Base-by-base conservation (phyloP, 768 basidiomycete species). In the Dendrothele bispora region DNA sequence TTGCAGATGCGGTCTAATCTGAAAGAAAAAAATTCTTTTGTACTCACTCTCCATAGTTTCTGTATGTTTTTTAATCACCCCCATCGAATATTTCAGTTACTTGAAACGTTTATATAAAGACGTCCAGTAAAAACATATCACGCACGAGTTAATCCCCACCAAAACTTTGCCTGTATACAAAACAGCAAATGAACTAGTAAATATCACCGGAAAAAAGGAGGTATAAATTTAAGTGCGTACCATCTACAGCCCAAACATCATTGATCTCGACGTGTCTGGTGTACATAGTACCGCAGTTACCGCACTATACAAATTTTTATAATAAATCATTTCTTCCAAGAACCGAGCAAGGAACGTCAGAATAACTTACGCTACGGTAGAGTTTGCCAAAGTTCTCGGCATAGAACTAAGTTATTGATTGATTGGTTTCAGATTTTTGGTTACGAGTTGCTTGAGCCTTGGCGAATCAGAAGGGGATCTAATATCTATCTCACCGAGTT, bases 341-440 rank as follows among this genome's bases (percentile, higher is more conserved):
- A 20, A 46, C n/a, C n/a, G n/a, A n/a, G n/a, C n/a, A n/a, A n/a
- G n/a, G n/a, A n/a, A 34, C 18, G 41, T 8, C 12, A 29, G 15
- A 14, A 14, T 28, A 15, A 48, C 61, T 21, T 43, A 66, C 64
- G 52, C 65, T 66, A 17, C 68, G 64, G 49, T 70, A 71, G 41
- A 71, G 59, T 48, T 71, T 71, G 26, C 68, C 68, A 43, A 70
- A 70, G 55, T 70, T 64, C 55, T 70, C 67, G 8, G 61, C 67
- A 41, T 71, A 71, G 66, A 71, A 71, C 68, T 69, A 29, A 24
- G 6, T 5, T 12, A 39, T 32, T 17, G 30, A 32, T 17, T 17
- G 10, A 17, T 10, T 10, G n/a, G 30, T 10, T 32, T 10, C 11
- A 32, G 10, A 32, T 17, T 10, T 17, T 17, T 10, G 30, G n/a